Base-by-base conservation (phyloP, 441 rosid species). In the Adansonia gregorii region DNA sequence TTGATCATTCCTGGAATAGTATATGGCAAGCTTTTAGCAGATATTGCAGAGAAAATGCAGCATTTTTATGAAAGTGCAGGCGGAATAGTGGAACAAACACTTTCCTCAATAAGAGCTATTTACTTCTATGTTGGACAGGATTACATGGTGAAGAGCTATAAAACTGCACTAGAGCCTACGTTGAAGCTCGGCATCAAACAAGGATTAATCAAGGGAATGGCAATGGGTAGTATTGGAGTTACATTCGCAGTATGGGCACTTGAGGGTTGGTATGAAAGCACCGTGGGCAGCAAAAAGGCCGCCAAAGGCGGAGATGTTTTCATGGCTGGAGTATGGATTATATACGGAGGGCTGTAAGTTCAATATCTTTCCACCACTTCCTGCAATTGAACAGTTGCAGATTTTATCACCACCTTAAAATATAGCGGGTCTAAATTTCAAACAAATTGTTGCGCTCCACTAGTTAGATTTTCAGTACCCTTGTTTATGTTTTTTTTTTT, bases 151-250 rank as follows among this genome's bases (percentile, higher is more conserved):
- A 92, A 85, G 78, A 82, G 91, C 6, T 95, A 92, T 80, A 90
- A 96, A 0, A 96, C 92, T 77, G 95, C 98, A 1, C 91, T 95
- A 81, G 98, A 95, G 43, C 90, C 90, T 74, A 93, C 97, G 3
- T 86, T 93, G 75, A 92, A 95, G 86, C 97, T 95, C 14, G 96
- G 99, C 55, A 92, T 92, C 83, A 95, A 92, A 85, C 97, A 97
- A n/a, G 99, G 99, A n/a, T 89, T 95, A 97, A 96, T 97, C 78
- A 95, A 95, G 85, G 99, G 99, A 3, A 85, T 95, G 83, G 80
- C 82, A 0, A 76, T 83, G 1, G 86, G 82, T 11, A 97, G 99
- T 19, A 83, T 95, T 60, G 99, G 99, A 81, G 93, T 96, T 80
- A 93, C 99, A 0, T 95, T 90, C 81, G 98, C 97, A 35, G 93